A percentile compares a stretch with the other conserved stretches of the same genome.
These are phyloP conservation scores for Hypoxylon sp. DNA, from an alignment of 2,329 filamentous ascomycete species.

Conservation along the genomic window DNA sequence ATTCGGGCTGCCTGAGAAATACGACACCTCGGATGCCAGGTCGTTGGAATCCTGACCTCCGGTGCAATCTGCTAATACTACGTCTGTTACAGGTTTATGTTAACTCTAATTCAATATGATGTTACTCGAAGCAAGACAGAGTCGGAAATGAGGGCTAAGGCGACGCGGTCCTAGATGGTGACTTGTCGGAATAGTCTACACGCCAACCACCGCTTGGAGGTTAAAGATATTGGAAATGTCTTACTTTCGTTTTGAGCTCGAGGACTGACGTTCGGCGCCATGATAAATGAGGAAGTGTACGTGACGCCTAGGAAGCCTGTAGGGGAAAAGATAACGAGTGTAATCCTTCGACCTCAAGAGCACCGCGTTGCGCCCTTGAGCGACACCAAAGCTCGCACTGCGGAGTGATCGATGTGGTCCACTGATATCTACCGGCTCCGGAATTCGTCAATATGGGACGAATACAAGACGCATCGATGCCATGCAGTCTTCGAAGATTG, in stretches of 20 bases:
- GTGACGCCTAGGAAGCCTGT: constrained; percentile 21
- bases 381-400: constrained; percentile 3
- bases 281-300: constrained; percentile 20
- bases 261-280: constrained; percentile 16
- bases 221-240: constrained; percentile 19
- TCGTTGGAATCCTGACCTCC: constrained; percentile 31
- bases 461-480: background rate
- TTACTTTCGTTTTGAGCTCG: constrained; percentile 37
- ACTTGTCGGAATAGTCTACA: background rate
- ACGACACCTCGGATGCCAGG: constrained; percentile 54
- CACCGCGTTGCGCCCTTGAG: constrained; percentile 8
- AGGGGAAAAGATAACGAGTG: constrained; percentile 27
- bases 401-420: constrained; percentile 4
- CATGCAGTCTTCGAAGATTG: constrained; percentile 18
- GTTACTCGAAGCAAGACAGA: background rate
- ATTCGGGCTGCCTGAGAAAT: constrained; percentile 46
- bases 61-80: constrained; percentile 55
- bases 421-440: constrained; percentile 18
- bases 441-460: constrained; percentile 14
- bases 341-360: constrained; percentile 12
- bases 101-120: constrained; percentile 14
- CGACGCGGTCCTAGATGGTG: background rate
- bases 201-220: background rate
- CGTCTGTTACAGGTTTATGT: constrained; percentile 43
- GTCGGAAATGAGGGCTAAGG: background rate